Conservation (phyloP, 768 basidiomycete genomes). For the Mycena sanguinolenta region DNA sequence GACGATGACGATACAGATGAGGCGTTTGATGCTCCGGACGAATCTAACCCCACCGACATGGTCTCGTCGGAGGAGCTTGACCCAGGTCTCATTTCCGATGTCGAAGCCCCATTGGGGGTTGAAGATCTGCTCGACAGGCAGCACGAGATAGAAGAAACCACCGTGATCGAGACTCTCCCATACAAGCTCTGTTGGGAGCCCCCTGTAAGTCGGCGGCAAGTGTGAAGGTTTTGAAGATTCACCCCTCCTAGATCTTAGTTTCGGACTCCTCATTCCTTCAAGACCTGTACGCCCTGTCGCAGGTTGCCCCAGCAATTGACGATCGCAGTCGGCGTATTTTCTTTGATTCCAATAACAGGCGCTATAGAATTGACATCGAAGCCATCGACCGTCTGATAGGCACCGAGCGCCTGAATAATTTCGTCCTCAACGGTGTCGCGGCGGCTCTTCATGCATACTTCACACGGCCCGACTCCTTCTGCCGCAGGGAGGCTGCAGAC, state of each 20-base stretch:
- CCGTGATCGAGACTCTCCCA: background rate
- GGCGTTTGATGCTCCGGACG: background rate
- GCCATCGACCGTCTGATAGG: background rate
- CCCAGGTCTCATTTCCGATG: background rate
- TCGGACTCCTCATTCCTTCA: too few relatives aligned
- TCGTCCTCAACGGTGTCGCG: constrained; percentile 44
- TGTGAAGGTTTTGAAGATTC: too few relatives aligned
- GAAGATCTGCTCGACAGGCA: background rate
- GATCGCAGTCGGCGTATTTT: background rate
- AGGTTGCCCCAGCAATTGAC: background rate
- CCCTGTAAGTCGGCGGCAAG: background rate
- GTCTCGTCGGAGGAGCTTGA: background rate
- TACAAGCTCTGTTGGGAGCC: background rate
- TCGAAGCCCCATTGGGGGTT: background rate
- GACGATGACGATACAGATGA: background rate
- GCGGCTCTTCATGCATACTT: constrained; percentile 32
- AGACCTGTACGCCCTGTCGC: too few relatives aligned
- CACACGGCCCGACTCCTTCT: background rate
- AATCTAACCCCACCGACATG: too few relatives aligned
- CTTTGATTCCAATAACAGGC: too few relatives aligned
- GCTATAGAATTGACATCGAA: background rate
- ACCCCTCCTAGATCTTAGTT: too few relatives aligned
- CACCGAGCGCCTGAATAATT: constrained; percentile 38
- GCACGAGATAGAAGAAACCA: background rate
- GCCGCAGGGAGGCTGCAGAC: background rate